phyloP scores from a whole-genome alignment of 306 rosid genomes.

The Citrullus colocynthis region DNA sequence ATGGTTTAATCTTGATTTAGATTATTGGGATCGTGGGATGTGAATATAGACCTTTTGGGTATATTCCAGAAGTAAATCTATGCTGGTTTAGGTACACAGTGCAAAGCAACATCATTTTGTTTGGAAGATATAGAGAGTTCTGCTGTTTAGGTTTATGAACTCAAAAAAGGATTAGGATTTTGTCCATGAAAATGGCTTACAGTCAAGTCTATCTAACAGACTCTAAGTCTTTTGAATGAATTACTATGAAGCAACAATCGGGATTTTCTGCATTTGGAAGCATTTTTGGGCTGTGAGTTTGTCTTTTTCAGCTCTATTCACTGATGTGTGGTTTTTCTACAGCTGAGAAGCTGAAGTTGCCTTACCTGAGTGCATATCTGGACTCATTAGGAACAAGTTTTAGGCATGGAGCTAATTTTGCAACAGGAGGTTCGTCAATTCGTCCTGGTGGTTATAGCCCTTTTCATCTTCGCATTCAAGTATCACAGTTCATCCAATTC shows the following conservation, averaged over 20 bases:
- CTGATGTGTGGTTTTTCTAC: slow-evolving; percentile 10
- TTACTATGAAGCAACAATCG: not conserved
- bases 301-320: not conserved
- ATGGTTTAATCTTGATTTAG: not conserved
- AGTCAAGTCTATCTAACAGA: not conserved
- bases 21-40: too few species aligned
- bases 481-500: slow-evolving; percentile 53
- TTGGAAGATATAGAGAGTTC: not conserved
- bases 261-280: not conserved
- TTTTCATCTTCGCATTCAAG: slow-evolving; percentile 60
- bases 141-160: not conserved
- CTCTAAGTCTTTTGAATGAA: not conserved
- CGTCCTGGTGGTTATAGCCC: slow-evolving; percentile 63
- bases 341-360: slow-evolving; percentile 79
- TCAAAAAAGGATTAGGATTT: not conserved
- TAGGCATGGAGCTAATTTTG: slow-evolving; percentile 79
- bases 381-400: slow-evolving; percentile 64
- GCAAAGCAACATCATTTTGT: not conserved
- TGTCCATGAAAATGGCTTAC: not conserved
- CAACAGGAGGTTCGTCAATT: slow-evolving; percentile 64
- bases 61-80: not conserved
- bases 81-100: not conserved
- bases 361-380: slow-evolving; percentile 67
- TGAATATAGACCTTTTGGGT: not conserved
- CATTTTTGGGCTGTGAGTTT: not conserved